Evolutionary conservation across 2,329 filamentous ascomycete species (phyloP).

Genomic region (Aspergillus hortae): DNA sequence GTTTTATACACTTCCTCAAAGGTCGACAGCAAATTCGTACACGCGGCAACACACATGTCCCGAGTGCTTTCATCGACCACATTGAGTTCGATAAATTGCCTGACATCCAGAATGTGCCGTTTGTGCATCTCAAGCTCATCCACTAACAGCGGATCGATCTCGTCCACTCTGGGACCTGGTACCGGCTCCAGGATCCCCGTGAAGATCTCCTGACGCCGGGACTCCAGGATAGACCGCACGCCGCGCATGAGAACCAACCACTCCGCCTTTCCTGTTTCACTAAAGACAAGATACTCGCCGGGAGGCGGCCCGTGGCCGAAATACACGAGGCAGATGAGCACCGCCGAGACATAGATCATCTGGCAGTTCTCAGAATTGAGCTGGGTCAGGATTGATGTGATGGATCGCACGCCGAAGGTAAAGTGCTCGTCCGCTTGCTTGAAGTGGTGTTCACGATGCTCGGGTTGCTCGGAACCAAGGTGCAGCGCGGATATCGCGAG

Average conservation of each 20-base stretch:
- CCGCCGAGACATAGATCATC: slow-evolving; percentile 28
- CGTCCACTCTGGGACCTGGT: background rate
- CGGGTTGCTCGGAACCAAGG: slow-evolving; percentile 19
- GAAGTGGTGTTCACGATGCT: slow-evolving; percentile 17
- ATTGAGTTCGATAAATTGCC: slow-evolving; percentile 11
- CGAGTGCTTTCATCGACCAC: background rate
- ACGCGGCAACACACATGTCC: slow-evolving; percentile 7
- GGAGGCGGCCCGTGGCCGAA: slow-evolving; percentile 28
- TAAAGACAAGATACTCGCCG: slow-evolving; percentile 33
- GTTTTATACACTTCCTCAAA: slow-evolving; percentile 18
- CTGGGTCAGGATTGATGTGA: slow-evolving; percentile 24
- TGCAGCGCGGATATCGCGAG: slow-evolving; percentile 30
- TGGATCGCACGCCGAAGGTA: slow-evolving; percentile 31
- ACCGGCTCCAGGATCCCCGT: slow-evolving; percentile 20
- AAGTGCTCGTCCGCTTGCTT: slow-evolving; percentile 31
- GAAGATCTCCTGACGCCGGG: slow-evolving; percentile 20
- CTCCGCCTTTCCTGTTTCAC: slow-evolving; percentile 24
- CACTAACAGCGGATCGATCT: slow-evolving; percentile 8
- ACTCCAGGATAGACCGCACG: slow-evolving; percentile 22
- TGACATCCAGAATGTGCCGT: slow-evolving; percentile 11
- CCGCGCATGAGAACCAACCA: slow-evolving; percentile 32
- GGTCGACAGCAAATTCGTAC: slow-evolving; percentile 12
- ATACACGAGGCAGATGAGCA: slow-evolving; percentile 31
- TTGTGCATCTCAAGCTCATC: slow-evolving; percentile 16
- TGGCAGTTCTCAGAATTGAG: slow-evolving; percentile 28